Percentiles rank a stretch among this genome's conserved stretches.
Conservation (phyloP, 345 rosid genomes). For the Adansonia digitata region DNA sequence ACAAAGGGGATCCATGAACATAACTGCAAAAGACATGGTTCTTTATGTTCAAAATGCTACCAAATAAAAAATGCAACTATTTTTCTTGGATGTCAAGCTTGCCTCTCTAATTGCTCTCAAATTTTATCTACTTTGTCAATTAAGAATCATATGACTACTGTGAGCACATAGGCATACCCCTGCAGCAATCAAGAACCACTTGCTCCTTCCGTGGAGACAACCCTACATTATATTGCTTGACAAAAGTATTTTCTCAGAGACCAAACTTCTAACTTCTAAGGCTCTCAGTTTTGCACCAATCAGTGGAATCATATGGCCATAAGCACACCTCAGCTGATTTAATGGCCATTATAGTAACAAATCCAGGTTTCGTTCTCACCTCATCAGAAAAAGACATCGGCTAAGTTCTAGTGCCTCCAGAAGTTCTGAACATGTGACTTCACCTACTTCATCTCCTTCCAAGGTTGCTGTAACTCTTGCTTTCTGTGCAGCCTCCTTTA, state of each 20-base stretch:
- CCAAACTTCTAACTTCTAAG: neutral
- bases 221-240: constrained; percentile 5
- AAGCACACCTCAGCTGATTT: neutral
- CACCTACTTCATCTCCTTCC: constrained; percentile 88
- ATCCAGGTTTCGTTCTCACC: constrained; percentile 38
- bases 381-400: constrained; percentile 91
- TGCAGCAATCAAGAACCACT: neutral
- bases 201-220: neutral
- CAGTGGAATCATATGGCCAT: neutral
- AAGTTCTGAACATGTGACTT: constrained; percentile 89
- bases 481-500: constrained; percentile 88
- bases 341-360: neutral
- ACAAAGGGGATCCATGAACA: constrained; percentile 89
- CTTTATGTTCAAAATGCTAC: constrained; percentile 12
- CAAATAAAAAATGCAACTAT: neutral
- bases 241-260: neutral
- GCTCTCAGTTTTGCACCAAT: neutral
- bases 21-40: constrained; percentile 49
- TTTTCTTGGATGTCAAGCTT: neutral
- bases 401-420: constrained; percentile 98
- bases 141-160: neutral
- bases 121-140: neutral
- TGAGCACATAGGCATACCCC: neutral
- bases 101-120: neutral
- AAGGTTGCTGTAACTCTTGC: constrained; percentile 66